Percentiles rank a stretch among this genome's conserved stretches.
Evolutionary conservation across 1,139 yeast genomes (phyloP).

Genomic region (Debaryomyces sp.): DNA sequence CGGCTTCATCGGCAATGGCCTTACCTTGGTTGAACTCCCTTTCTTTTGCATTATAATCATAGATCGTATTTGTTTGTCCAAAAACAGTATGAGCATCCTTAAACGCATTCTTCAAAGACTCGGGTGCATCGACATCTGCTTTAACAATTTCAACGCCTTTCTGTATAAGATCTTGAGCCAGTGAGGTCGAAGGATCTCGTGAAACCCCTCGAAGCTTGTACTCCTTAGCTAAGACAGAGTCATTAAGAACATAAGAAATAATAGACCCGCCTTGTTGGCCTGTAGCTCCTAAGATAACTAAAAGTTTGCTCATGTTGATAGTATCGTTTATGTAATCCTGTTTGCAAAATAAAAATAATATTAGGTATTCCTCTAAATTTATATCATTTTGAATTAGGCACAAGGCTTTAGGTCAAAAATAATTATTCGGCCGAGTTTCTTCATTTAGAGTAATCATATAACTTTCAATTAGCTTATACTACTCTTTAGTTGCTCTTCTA

Average conservation of each 20-base stretch:
- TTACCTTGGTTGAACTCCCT: neutral
- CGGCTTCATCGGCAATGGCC: neutral
- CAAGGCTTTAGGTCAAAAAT: no score
- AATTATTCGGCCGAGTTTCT: neutral
- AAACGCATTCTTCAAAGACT: neutral
- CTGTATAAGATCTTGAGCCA: neutral
- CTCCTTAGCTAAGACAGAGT: neutral
- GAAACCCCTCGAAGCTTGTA: neutral
- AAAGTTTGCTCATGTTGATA: constrained; percentile 8
- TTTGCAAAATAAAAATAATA: no score
- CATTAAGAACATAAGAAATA: constrained; percentile 7
- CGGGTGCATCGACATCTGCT: neutral
- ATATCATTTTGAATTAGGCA: neutral
- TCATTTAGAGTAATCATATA: neutral
- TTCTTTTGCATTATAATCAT: neutral
- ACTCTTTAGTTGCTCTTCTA: no score
- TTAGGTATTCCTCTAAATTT: neutral
- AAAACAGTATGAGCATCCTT: neutral
- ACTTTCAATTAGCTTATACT: neutral
- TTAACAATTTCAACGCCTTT: neutral
- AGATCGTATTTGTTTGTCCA: neutral
- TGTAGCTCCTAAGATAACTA: constrained; percentile 14
- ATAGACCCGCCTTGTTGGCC: constrained; percentile 16
- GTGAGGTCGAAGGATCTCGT: neutral
- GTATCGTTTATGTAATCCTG: neutral